Evolutionary conservation across 2,329 filamentous ascomycete genomes (phyloP).

Genomic region (Colletotrichum shisoi): DNA sequence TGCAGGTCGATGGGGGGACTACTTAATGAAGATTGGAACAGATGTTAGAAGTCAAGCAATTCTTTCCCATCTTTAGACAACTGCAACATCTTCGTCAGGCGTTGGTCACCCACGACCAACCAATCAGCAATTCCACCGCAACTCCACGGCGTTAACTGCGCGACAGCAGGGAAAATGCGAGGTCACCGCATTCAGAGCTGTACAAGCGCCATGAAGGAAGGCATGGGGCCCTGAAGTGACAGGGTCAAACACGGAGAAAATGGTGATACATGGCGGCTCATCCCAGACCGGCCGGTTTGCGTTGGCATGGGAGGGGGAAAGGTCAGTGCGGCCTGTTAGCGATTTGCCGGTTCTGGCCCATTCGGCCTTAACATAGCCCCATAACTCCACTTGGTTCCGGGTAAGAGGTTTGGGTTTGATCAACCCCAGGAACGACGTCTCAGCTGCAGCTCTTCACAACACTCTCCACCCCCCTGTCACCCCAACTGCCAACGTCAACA

Average conservation of each 20-base stretch:
- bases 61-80: too few species aligned
- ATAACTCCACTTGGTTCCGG: conserved; percentile 17
- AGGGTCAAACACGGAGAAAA: conserved; percentile 37
- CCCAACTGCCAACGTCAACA: conserved; percentile 18
- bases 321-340: conserved; percentile 24
- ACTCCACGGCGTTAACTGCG: neutral
- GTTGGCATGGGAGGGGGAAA: conserved; percentile 15
- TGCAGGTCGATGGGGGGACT: neutral
- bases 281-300: conserved; percentile 22
- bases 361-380: conserved; percentile 2
- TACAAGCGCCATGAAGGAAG: neutral
- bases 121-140: neutral
- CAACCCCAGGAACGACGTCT: conserved; percentile 40
- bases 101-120: neutral
- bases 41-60: neutral
- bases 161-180: neutral
- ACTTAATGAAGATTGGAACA: neutral
- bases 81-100: neutral
- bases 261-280: conserved; percentile 34
- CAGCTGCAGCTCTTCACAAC: conserved; percentile 33
- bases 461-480: conserved; percentile 24
- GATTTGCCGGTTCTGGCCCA: neutral
- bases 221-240: conserved; percentile 3
- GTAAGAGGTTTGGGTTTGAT: conserved; percentile 41
- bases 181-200: neutral